Evolutionary conservation across 495 filamentous ascomycete species (phyloP), one percentile per base, ranked within the genome.

Genomic region (Cudoniella acicularis): DNA sequence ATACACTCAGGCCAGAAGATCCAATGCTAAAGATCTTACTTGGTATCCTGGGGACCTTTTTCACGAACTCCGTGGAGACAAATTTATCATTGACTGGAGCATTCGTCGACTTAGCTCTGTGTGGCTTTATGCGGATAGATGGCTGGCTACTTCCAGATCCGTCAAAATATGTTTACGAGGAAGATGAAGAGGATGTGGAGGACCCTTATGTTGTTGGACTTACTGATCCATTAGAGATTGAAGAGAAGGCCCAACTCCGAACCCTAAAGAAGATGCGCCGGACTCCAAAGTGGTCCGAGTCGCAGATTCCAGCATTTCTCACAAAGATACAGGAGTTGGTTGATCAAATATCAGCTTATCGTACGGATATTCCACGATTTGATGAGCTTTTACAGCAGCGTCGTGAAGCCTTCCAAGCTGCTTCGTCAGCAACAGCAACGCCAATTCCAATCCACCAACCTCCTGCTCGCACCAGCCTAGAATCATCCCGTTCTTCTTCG

Each of bases 91-190:
- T 96, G 8, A 97, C 95, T 0, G 87, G 92, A 63, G 81, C 86
- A 4, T 78, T 99, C 16, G 83, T 92, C 55, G 88, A 90, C 59
- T 77, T 98, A 24, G 87, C 88, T 16, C 86, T 88, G 0, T 98
- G 94, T 60, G 85, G 89, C 16, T 87, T 87, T 49, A 87, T 95
- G 66, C 81, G 84, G 3, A 77, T 97, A 1, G 91, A 97, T 67
- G 86, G 86, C 13, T 98, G 95, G 94, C 79, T 98, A n/a, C 73
- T 92, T 10, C 84, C 90, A 17, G 83, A 90, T 60, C 87, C 91
- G 0, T 68, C 77, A 18, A 75, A 75, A 52, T 88, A 88, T 60
- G 74, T 64, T 65, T 83, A 72, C 55, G 74, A 80, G 3, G 73
- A 76, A 4, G 73, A 77, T 18, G 63, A 72, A 2, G 67, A 53